These are phyloP conservation scores for Jamesozyma hellenica DNA, from an alignment of 805 yeast genomes.

Conservation along the genomic window DNA sequence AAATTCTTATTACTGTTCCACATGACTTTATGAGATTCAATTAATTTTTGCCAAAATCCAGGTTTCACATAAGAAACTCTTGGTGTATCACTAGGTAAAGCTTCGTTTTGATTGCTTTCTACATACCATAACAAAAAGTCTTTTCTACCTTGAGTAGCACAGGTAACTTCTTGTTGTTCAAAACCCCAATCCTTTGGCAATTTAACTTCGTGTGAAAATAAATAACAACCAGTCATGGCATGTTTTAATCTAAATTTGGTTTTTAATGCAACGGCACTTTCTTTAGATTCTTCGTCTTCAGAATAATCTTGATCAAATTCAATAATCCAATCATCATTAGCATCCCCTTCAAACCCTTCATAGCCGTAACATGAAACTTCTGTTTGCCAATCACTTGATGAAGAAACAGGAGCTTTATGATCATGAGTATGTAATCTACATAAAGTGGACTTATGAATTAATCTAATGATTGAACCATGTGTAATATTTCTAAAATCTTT, in stretches of 20 bases:
- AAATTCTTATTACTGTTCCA: conserved; percentile 67
- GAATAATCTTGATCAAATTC: conserved; percentile 55
- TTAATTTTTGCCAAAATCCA: conserved; percentile 47
- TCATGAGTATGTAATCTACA: conserved; percentile 77
- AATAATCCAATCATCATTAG: conserved; percentile 72
- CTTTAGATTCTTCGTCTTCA: conserved; percentile 41
- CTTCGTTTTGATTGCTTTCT: conserved; percentile 53
- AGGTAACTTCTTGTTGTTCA: conserved; percentile 75
- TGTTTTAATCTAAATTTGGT: conserved; percentile 67
- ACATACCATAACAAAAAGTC: conserved; percentile 60
- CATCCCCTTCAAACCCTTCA: conserved; percentile 70
- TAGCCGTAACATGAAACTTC: conserved; percentile 72
- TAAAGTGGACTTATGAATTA: conserved; percentile 46
- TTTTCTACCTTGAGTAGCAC: conserved; percentile 60
- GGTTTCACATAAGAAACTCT: conserved; percentile 44
- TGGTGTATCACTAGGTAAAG: conserved; percentile 36
- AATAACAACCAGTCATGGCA: conserved; percentile 68
- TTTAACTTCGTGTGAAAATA: conserved; percentile 66
- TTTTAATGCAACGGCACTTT: conserved; percentile 51
- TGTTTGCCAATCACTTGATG: conserved; percentile 66
- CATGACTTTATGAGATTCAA: conserved; percentile 63
- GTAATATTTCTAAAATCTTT: conserved; percentile 50
- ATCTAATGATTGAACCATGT: conserved; percentile 63
- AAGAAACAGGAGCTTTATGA: conserved; percentile 67
- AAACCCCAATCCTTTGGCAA: conserved; percentile 71